Evolutionary conservation across 148 eudicot species (phyloP), one percentile per base, ranked within the genome.

Genomic region (Talinum fruticosum): DNA sequence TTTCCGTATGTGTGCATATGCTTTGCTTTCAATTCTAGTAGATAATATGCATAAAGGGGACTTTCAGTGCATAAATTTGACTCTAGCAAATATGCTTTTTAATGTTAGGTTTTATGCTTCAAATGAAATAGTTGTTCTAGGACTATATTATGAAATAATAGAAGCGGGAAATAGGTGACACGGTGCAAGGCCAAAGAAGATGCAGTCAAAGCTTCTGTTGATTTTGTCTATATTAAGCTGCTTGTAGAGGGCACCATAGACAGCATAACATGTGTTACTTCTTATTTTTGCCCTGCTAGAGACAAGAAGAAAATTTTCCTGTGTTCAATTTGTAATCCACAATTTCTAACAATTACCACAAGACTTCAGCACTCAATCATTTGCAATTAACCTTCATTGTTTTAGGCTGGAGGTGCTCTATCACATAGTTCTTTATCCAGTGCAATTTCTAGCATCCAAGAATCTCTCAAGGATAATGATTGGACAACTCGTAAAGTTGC

Each of bases 401-500:
- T 81, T 69, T 85, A 93, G 98, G 98, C 90, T 3, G 98, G 98
- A 62, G 98, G 97, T 75, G 93, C 94, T 72, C 79, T 90, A 72
- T 86, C 94, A 81, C 85, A 77, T 41, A 81, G 81, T 84, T 77
- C 87, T 68, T 86, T 93, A 83, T 84, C 81, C 76, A 80, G 89
- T 62, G 94, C 93, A 83, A 77, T 93, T 71, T 66, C 85, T 74
- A 91, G 97, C 88, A 89, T 93, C 44, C 97, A 90, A 76, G 98
- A 93, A 80, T 80, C 89, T 71, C 89, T 93, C 7, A 91, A 89
- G 85, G 88, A 84, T 74, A 81, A 79, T 85, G 98, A 93, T 66
- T 93, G 97, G 98, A 78, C 86, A 70, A 89, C 97, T 51, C 92
- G 97, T n/a, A 93, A 91, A 86, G 94, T 97, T 83, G 94, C 97